Conservation (phyloP, 2,329 filamentous ascomycete genomes). For the Botrytis sinoallii region DNA sequence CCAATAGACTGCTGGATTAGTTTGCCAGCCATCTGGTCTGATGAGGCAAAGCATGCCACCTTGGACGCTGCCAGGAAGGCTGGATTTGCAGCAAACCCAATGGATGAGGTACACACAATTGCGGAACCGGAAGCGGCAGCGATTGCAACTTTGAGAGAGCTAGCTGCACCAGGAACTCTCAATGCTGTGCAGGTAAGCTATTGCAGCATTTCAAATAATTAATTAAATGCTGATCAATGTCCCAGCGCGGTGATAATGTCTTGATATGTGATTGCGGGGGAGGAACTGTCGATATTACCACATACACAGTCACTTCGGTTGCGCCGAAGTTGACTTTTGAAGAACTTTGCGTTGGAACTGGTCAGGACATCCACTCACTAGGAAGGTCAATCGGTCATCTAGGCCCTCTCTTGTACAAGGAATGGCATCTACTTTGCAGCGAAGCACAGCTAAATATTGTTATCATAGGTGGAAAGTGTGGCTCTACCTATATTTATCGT, state of each 20-base stretch:
- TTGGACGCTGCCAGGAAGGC: slow-evolving; percentile 26
- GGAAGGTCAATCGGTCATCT: slow-evolving; percentile 6
- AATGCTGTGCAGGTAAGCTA: slow-evolving; percentile 24
- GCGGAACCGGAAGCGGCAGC: slow-evolving; percentile 33
- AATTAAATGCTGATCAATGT: not conserved
- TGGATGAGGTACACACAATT: slow-evolving; percentile 29
- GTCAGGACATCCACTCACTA: slow-evolving; percentile 25
- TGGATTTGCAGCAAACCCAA: slow-evolving; percentile 23
- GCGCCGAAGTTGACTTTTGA: slow-evolving; percentile 30
- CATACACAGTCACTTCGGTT: slow-evolving; percentile 30
- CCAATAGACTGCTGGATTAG: slow-evolving; percentile 32
- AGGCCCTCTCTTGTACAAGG: not conserved
- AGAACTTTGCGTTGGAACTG: slow-evolving; percentile 14
- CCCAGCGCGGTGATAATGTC: not conserved
- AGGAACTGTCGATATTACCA: slow-evolving; percentile 13
- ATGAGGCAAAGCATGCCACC: slow-evolving; percentile 31
- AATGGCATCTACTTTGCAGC: not conserved
- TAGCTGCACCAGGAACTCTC: not conserved
- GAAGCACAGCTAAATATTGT: not conserved
- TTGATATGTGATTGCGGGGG: slow-evolving; percentile 8
- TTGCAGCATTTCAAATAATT: not conserved
- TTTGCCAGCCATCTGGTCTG: slow-evolving; percentile 31
- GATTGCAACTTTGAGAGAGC: slow-evolving; percentile 26
- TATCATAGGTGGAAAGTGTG: slow-evolving; percentile 29
- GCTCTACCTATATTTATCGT: slow-evolving; percentile 31